Evolutionary conservation across 129 eudicot genomes (phyloP), one percentile per base, ranked within the genome.

Genomic region (Tanacetum coccineum): DNA sequence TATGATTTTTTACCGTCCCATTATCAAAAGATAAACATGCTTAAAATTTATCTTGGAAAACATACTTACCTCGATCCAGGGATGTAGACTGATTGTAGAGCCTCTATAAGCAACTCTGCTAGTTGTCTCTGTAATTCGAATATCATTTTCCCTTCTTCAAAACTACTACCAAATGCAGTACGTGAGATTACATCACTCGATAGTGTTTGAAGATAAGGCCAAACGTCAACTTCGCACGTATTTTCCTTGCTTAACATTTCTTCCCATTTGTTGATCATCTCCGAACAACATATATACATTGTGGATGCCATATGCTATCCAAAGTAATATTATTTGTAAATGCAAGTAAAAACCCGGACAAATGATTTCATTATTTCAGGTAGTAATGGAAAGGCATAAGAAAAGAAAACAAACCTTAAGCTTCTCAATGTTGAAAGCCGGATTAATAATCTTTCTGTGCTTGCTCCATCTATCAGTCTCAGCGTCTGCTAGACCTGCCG

Each of bases 391-490:
- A 52, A 9, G 10, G n/a, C 15, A 13, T 1, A 62, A 36, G 12
- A 3, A 10, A 1, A 62, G 6, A 0, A 7, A 32, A 10, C 15
- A 64, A 36, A 77, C 85, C 86, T 81, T 81, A n/a, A 81, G 62
- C 51, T 77, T 81, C 61, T 76, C 85, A 11, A 68, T 12, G 10
- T 81, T 82, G 13, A 81, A 76, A 28, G 82, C 82, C 3, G 82
- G 86, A n/a, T 74, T 78, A 62, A 81, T 69, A 4, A 81, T 56
- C 48, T 64, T 81, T 66, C 82, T 76, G 50, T 81, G 86, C 46
- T 77, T 73, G 47, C 67, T 77, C 85, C 85, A 70, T 63, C 46
- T n/a, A 19, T 70, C 71, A 18, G 47, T 45, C 20, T 75, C 81
- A 1, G 40, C 73, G 11, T 40, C 11, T 3, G 50, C 49, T 55